These are phyloP conservation scores for Luffa acutangula DNA, from an alignment of 306 rosid genomes.

Conservation along the genomic window DNA sequence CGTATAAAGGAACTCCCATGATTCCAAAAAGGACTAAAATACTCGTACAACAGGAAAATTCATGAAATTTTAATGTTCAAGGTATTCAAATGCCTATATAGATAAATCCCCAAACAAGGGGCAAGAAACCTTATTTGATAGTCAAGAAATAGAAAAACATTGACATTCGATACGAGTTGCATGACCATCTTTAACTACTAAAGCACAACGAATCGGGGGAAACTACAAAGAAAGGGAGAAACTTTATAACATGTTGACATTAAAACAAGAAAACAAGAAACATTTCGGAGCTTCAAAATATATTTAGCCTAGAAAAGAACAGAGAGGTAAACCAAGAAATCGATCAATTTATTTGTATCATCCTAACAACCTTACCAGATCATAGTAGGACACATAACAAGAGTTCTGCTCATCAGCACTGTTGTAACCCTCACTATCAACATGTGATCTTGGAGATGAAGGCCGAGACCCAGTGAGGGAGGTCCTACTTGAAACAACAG, in stretches of 20 bases:
- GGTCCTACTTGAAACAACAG: constrained; percentile 60
- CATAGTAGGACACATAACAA: constrained; percentile 56
- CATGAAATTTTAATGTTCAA: background rate
- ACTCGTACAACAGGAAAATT: background rate
- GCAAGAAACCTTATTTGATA: background rate
- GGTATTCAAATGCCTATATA: background rate
- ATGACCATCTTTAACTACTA: background rate
- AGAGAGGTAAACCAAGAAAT: background rate
- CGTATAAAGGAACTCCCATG: background rate
- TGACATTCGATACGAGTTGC: background rate
- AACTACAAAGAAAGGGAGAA: background rate
- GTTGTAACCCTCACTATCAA: constrained; percentile 89
- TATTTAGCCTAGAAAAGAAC: background rate
- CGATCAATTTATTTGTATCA: background rate
- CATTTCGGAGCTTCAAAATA: background rate
- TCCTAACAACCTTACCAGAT: constrained; percentile 46
- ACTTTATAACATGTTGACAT: background rate
- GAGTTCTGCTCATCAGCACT: constrained; percentile 91
- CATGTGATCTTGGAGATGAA: constrained; percentile 82
- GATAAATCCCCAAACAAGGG: background rate
- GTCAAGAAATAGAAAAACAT: background rate
- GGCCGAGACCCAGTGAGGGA: constrained; percentile 75
- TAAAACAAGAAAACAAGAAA: background rate
- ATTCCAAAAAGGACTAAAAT: background rate
- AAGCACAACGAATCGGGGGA: background rate